These are phyloP conservation scores for Scheffersomyces titani DNA, from an alignment of 1,139 yeast genomes.

Conservation along the genomic window DNA sequence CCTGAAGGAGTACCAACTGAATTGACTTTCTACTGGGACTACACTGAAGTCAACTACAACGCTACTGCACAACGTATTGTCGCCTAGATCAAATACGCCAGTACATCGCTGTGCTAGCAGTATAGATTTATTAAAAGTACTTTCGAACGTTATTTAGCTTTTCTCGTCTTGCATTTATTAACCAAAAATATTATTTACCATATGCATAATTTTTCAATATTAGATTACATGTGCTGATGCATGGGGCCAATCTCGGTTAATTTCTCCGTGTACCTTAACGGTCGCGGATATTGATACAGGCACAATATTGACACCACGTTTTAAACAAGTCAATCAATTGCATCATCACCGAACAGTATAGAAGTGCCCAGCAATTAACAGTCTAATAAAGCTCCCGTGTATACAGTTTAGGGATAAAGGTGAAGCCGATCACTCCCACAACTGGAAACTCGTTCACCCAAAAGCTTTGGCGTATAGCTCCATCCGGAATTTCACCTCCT, in stretches of 20 bases:
- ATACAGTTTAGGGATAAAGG: neutral
- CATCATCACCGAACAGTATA: neutral
- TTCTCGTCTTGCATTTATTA: neutral
- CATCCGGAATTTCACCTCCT: neutral
- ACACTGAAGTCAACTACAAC: slow-evolving; percentile 7
- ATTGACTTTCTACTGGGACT: slow-evolving; percentile 15
- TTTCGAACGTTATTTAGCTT: neutral
- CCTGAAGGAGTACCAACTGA: slow-evolving; percentile 9
- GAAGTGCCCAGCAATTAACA: neutral
- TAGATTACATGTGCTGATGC: neutral
- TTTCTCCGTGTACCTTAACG: neutral
- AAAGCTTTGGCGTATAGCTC: neutral
- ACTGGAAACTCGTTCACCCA: neutral
- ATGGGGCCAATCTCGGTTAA: neutral
- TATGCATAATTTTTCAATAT: neutral
- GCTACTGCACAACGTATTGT: neutral
- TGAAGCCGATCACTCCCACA: neutral
- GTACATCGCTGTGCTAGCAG: neutral
- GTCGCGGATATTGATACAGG: neutral
- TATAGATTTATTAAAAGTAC: neutral
- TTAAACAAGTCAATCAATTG: neutral
- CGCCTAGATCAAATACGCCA: neutral
- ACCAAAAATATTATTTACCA: neutral
- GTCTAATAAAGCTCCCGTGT: neutral
- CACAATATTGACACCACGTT: neutral